Evolutionary conservation across 768 basidiomycete species (phyloP).

Genomic region (Suillus tomentosus): DNA sequence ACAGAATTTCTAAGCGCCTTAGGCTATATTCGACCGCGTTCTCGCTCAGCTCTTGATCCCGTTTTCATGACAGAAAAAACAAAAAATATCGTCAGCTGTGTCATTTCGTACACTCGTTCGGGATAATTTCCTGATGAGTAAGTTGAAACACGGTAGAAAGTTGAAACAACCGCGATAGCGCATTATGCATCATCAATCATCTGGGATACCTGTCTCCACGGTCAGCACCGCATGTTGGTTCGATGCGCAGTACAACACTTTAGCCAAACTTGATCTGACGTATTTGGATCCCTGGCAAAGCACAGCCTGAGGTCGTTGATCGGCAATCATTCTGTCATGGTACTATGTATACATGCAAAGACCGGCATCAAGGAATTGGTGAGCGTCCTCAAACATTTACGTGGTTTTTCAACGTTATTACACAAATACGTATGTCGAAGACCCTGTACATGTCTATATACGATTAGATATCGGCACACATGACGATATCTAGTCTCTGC

Average conservation of each 20-base stretch:
- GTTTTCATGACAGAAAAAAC: background rate
- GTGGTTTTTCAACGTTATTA: too few relatives aligned
- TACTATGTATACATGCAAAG: background rate
- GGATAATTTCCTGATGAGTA: background rate
- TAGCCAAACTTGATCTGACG: slow-evolving; percentile 6
- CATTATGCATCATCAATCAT: background rate
- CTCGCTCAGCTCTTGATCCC: too few relatives aligned
- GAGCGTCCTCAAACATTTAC: too few relatives aligned
- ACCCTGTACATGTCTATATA: too few relatives aligned
- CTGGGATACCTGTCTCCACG: background rate
- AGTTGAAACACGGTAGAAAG: background rate
- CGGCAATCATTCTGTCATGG: background rate
- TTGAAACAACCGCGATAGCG: background rate
- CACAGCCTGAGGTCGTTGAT: slow-evolving; percentile 4
- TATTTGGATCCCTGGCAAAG: too few relatives aligned
- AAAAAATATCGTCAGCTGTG: background rate
- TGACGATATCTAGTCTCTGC: too few relatives aligned
- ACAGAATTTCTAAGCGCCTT: background rate
- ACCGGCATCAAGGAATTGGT: too few relatives aligned
- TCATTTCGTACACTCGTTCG: background rate
- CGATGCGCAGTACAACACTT: slow-evolving; percentile 6
- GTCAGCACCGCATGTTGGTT: background rate
- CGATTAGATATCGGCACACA: too few relatives aligned
- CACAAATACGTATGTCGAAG: too few relatives aligned
- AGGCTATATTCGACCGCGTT: background rate